Conservation (phyloP, 352 stramenopile species). For the Phytophthora pinifolia region DNA sequence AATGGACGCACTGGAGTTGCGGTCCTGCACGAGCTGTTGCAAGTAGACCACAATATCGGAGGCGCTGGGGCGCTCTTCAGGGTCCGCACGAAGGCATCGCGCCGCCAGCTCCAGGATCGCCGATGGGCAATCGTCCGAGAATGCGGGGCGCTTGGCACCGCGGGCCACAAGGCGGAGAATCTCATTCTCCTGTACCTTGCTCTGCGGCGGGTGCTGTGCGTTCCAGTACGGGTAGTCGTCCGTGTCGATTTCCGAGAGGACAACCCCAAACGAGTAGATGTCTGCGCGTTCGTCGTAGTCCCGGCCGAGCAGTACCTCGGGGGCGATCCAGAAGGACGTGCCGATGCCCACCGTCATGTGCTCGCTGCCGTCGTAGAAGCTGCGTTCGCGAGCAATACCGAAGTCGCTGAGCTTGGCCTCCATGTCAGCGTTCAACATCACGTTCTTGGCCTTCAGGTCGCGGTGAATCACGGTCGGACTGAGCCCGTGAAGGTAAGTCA, state of each 20-base stretch:
- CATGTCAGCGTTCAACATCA: slow-evolving; percentile 46
- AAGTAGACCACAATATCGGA: slow-evolving; percentile 54
- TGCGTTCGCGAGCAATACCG: slow-evolving; percentile 53
- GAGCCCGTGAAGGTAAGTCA: slow-evolving; percentile 64
- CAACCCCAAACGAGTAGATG: slow-evolving; percentile 54
- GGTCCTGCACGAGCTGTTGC: slow-evolving; percentile 39
- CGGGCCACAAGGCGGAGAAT: slow-evolving; percentile 62
- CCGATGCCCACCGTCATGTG: slow-evolving; percentile 69
- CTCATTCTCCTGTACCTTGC: slow-evolving; percentile 53
- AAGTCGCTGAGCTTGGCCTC: slow-evolving; percentile 79
- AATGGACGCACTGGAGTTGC: slow-evolving; percentile 17
- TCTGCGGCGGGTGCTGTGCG: slow-evolving; percentile 37
- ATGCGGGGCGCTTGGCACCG: slow-evolving; percentile 45
- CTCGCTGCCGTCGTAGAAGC: slow-evolving; percentile 47
- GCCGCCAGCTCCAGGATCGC: slow-evolving; percentile 52
- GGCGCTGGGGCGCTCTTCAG: slow-evolving; percentile 51
- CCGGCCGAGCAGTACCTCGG: slow-evolving; percentile 52
- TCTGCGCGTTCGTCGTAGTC: slow-evolving; percentile 53
- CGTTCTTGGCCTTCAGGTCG: slow-evolving; percentile 52
- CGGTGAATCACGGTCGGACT: slow-evolving; percentile 58
- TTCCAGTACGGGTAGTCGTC: slow-evolving; percentile 71
- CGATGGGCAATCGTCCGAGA: slow-evolving; percentile 50
- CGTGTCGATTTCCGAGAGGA: slow-evolving; percentile 62
- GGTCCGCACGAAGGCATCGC: slow-evolving; percentile 52
- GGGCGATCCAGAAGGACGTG: slow-evolving; percentile 71